A percentile compares a stretch with the other conserved stretches of the same genome.
Conservation (phyloP, 495 filamentous ascomycete genomes). For the Penicillium lividum region DNA sequence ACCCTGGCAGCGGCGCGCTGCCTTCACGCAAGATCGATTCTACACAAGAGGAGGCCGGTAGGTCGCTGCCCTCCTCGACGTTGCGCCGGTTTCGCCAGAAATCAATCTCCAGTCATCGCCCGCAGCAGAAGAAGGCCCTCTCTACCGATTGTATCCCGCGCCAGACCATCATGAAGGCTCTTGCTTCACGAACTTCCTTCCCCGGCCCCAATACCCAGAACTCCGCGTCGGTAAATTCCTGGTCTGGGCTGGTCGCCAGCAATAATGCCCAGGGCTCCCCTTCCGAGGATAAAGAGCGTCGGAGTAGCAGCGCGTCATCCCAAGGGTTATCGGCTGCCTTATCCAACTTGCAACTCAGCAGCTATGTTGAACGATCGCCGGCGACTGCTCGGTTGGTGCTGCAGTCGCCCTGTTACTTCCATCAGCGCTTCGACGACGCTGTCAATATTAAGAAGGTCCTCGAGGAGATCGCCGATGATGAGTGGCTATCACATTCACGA, state of each 20-base stretch:
- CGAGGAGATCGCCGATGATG: slow-evolving; percentile 88
- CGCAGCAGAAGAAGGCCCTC: slow-evolving; percentile 53
- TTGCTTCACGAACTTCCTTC: slow-evolving; percentile 67
- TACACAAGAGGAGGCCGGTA: slow-evolving; percentile 34
- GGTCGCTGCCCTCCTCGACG: slow-evolving; percentile 33
- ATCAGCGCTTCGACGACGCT: slow-evolving; percentile 92
- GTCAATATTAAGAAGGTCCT: slow-evolving; percentile 94
- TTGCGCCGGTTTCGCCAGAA: slow-evolving; percentile 44
- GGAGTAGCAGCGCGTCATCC: slow-evolving; percentile 51
- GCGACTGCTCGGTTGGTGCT: slow-evolving; percentile 65
- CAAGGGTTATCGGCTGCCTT: slow-evolving; percentile 67
- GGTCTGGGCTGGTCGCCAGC: slow-evolving; percentile 46
- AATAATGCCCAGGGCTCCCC: slow-evolving; percentile 25
- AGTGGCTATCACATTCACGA: slow-evolving; percentile 87
- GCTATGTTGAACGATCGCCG: slow-evolving; percentile 50
- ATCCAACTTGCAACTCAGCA: slow-evolving; percentile 56
- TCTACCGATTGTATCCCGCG: slow-evolving; percentile 74
- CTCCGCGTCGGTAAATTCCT: slow-evolving; percentile 45
- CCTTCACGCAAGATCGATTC: slow-evolving; percentile 26
- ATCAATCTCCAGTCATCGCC: slow-evolving; percentile 47
- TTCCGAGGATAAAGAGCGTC: slow-evolving; percentile 46
- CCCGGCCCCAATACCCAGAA: slow-evolving; percentile 47
- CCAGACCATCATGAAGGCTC: slow-evolving; percentile 86
- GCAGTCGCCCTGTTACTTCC: slow-evolving; percentile 95
- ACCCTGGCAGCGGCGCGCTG: slow-evolving; percentile 13